Conservation (phyloP, 2,329 filamentous ascomycete genomes). For the Trichoderma endophyticum region DNA sequence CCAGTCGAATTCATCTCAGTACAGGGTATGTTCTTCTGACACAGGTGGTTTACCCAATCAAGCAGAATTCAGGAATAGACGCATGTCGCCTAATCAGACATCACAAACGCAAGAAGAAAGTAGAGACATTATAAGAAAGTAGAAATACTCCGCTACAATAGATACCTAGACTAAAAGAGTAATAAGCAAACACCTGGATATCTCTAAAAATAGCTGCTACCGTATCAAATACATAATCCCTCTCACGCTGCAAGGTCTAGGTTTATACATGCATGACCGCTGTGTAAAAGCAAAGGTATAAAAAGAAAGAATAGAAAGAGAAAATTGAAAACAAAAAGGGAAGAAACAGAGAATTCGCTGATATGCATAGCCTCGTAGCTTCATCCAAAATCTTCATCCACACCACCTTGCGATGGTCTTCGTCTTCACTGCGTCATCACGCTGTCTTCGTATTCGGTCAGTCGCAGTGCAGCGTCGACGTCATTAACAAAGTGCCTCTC, state of each 20-base stretch:
- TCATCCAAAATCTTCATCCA: not conserved
- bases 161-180: not conserved
- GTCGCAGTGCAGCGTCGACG: slow-evolving; percentile 77
- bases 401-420: not conserved
- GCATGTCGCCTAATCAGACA: not conserved
- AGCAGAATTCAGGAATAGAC: not conserved
- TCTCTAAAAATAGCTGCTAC: slow-evolving; percentile 1
- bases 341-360: not conserved
- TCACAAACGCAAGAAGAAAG: not conserved
- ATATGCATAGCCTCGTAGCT: not conserved
- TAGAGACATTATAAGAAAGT: not conserved
- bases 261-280: slow-evolving; percentile 13
- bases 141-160: not conserved
- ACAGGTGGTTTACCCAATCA: not conserved
- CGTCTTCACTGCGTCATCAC: slow-evolving; percentile 20
- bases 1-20: not conserved
- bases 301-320: not conserved
- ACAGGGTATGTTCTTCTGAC: not conserved
- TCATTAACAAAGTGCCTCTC: slow-evolving; percentile 73
- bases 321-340: not conserved
- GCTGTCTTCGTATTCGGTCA: slow-evolving; percentile 70
- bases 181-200: slow-evolving; percentile 16
- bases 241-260: slow-evolving; percentile 3
- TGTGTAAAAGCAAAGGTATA: slow-evolving; percentile 1
- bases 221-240: slow-evolving; percentile 11